Percentiles rank a stretch among this genome's conserved stretches.
Conservation (phyloP, 1,284 basidiomycete species). For the Ustilago hordei region DNA sequence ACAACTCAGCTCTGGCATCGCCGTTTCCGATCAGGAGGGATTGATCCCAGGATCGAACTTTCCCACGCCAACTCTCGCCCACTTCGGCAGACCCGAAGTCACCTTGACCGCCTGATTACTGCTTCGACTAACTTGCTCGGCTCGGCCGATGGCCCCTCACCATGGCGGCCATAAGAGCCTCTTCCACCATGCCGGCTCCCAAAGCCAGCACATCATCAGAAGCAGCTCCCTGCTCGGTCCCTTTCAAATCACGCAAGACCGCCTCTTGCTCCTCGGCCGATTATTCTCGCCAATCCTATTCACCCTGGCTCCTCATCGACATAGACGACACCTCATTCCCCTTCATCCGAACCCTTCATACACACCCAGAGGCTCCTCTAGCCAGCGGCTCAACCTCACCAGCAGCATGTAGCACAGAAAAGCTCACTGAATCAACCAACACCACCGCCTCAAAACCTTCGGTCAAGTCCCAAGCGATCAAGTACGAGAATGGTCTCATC, state of each 20-base stretch:
- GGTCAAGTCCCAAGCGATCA: constrained; percentile 28
- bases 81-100: neutral
- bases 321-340: constrained; percentile 26
- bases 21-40: neutral
- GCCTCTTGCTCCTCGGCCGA: constrained; percentile 1
- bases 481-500: constrained; percentile 21
- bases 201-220: constrained; percentile 18
- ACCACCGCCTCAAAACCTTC: constrained; percentile 8
- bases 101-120: neutral
- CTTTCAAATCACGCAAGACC: constrained; percentile 25
- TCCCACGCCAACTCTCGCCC: neutral
- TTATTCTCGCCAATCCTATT: constrained; percentile 2
- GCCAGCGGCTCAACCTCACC: constrained; percentile 22
- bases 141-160: neutral
- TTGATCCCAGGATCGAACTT: neutral
- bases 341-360: constrained; percentile 27
- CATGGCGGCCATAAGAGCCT: constrained; percentile 21
- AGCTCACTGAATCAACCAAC: constrained; percentile 36
- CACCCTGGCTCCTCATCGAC: constrained; percentile 45
- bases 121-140: neutral
- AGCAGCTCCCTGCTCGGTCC: constrained; percentile 29
- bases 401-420: constrained; percentile 26
- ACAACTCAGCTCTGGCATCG: neutral
- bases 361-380: neutral
- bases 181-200: neutral